Conservation (phyloP, 805 yeast species). For the Sugiyamaella valdiviana region DNA sequence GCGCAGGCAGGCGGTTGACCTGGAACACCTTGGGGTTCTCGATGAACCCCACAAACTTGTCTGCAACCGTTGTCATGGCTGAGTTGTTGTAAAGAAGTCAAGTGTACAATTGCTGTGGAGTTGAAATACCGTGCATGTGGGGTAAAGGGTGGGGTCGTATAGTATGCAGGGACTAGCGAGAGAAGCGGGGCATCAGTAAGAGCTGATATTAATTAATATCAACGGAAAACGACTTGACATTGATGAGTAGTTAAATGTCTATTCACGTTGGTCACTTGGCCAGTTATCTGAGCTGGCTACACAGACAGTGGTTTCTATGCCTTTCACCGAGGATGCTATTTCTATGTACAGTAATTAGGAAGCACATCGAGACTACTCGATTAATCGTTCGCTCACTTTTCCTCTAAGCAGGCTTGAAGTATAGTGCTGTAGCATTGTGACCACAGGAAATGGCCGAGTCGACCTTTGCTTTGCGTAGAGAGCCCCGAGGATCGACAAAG, state of each 20-base stretch:
- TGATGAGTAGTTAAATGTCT: too few relatives aligned
- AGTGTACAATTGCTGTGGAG: background rate
- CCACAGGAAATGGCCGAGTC: slow-evolving; percentile 63
- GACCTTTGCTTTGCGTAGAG: slow-evolving; percentile 25
- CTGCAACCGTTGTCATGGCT: background rate
- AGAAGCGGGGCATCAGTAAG: background rate
- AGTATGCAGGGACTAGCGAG: background rate
- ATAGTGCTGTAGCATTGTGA: slow-evolving; percentile 54
- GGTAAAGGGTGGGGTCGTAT: background rate
- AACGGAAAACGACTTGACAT: background rate
- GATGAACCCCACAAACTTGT: slow-evolving; percentile 6
- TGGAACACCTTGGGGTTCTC: slow-evolving; percentile 15
- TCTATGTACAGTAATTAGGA: background rate
- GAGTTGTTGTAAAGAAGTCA: background rate
- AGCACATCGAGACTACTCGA: background rate
- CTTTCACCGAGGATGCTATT: background rate
- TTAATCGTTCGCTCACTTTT: background rate
- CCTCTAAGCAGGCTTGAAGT: slow-evolving; percentile 33
- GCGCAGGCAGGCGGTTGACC: slow-evolving; percentile 12
- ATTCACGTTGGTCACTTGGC: too few relatives aligned
- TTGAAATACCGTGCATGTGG: background rate
- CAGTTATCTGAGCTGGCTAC: background rate
- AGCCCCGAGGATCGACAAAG: slow-evolving; percentile 26
- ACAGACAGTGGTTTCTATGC: background rate
- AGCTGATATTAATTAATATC: background rate